Evolutionary conservation across 2,329 filamentous ascomycete genomes (phyloP).

Genomic region (Ambrosiella cleistominuta): DNA sequence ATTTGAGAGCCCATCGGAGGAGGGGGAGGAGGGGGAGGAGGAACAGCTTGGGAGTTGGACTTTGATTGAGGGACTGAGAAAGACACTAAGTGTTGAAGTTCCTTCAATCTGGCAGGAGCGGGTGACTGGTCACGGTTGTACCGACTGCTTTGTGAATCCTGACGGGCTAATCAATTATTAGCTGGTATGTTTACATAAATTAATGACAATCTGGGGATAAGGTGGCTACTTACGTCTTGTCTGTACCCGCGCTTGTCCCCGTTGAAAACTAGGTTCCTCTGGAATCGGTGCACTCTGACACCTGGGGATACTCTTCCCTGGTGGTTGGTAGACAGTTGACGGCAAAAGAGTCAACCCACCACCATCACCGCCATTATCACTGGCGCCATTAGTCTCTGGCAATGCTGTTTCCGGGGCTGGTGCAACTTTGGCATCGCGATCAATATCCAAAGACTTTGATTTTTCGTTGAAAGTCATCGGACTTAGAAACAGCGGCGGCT

Average conservation of each 20-base stretch:
- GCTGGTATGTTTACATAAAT: not conserved
- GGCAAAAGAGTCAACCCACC: constrained; percentile 31
- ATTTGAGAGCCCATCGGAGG: constrained; percentile 25
- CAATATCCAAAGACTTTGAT: not conserved
- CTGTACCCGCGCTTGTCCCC: not conserved
- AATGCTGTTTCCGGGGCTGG: constrained; percentile 37
- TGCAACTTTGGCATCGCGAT: constrained; percentile 12
- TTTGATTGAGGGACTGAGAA: not conserved
- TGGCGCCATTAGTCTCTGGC: constrained; percentile 25
- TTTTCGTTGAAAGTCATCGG: not conserved
- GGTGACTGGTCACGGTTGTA: constrained; percentile 18
- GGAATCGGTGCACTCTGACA: constrained; percentile 44
- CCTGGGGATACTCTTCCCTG: constrained; percentile 32
- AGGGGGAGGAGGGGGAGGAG: constrained; percentile 44
- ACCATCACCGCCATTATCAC: constrained; percentile 5
- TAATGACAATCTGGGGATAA: too few species aligned
- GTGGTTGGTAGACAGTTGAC: constrained; percentile 43
- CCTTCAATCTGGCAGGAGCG: constrained; percentile 36
- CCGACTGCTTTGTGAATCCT: constrained; percentile 6
- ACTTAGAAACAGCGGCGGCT: not conserved
- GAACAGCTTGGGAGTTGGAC: constrained; percentile 23
- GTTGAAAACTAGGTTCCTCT: constrained; percentile 18
- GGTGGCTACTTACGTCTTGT: constrained; percentile 2
- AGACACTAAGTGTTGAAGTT: constrained; percentile 37
- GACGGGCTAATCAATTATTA: not conserved